These are phyloP conservation scores for Dictyostelium firmibasis DNA, from an alignment of 78 protist genomes.

Conservation along the genomic window DNA sequence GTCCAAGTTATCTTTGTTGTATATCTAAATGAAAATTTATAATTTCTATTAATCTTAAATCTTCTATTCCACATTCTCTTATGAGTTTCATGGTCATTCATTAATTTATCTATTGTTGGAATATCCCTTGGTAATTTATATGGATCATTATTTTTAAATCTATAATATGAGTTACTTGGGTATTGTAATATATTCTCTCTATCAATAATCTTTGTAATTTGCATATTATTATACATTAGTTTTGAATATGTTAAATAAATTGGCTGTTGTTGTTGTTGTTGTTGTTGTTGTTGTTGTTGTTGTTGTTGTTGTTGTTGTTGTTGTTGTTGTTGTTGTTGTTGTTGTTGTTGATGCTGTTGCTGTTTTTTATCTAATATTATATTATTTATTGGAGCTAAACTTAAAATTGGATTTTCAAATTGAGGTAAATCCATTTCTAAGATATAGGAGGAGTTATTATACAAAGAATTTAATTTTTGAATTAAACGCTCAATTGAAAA, in stretches of 20 bases:
- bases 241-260: constrained; percentile 2
- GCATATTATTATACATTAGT: not conserved
- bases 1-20: not conserved
- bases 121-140: not conserved
- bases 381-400: not conserved
- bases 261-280: not conserved
- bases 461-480: not conserved
- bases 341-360: not conserved
- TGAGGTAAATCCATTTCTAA: not conserved
- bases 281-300: not conserved
- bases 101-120: not conserved
- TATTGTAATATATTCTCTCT: not conserved
- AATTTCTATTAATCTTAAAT: not conserved
- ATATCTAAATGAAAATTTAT: not conserved
- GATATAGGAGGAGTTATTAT: not conserved
- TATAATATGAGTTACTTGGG: not conserved
- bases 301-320: constrained; percentile 2
- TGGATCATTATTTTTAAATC: not conserved
- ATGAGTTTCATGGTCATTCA: not conserved
- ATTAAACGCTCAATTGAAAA: not conserved
- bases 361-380: no score
- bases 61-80: constrained; percentile 2
- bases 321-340: not conserved
- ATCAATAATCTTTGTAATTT: not conserved
- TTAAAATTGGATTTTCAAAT: not conserved